A percentile compares a stretch with the other conserved stretches of the same genome.
Conservation (phyloP, 805 yeast species). For the Yamadazyma nakazawae region DNA sequence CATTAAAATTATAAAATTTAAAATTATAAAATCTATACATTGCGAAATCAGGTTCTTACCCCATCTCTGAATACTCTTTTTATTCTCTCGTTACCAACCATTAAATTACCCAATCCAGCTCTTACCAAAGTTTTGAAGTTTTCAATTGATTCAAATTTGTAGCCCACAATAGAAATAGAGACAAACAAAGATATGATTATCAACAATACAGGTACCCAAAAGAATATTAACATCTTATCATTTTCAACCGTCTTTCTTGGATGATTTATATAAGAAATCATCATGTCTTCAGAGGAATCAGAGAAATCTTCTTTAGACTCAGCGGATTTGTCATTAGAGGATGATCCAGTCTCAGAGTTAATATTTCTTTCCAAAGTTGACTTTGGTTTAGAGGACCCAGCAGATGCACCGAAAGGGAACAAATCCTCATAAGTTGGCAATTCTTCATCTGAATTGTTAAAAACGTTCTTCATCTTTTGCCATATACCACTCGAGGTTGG, state of each 20-base stretch:
- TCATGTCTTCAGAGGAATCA: constrained; percentile 44
- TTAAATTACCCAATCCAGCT: constrained; percentile 36
- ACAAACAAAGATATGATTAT: constrained; percentile 50
- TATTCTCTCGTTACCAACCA: constrained; percentile 43
- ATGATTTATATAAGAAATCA: constrained; percentile 39
- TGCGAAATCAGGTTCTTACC: constrained; percentile 8
- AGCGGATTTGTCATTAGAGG: constrained; percentile 8
- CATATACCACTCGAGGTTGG: constrained; percentile 28
- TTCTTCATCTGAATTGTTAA: constrained; percentile 28
- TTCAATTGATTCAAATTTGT: constrained; percentile 35
- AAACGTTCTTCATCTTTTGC: constrained; percentile 43
- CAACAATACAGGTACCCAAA: constrained; percentile 83
- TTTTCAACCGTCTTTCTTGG: constrained; percentile 53
- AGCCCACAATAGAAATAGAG: constrained; percentile 39
- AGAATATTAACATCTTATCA: constrained; percentile 81
- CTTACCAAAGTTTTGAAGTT: constrained; percentile 31
- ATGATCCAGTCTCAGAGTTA: constrained; percentile 15
- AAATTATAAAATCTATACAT: constrained; percentile 3
- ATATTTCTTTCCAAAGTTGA: constrained; percentile 29
- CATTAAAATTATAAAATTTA: not conserved
- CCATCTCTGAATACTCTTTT: constrained; percentile 29
- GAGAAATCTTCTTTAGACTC: constrained; percentile 30
- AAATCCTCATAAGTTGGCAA: constrained; percentile 75
- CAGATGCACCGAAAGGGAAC: constrained; percentile 52
- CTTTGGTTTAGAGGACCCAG: constrained; percentile 31